These are phyloP conservation scores for Mycena metata DNA, from an alignment of 768 basidiomycete species.

Conservation along the genomic window DNA sequence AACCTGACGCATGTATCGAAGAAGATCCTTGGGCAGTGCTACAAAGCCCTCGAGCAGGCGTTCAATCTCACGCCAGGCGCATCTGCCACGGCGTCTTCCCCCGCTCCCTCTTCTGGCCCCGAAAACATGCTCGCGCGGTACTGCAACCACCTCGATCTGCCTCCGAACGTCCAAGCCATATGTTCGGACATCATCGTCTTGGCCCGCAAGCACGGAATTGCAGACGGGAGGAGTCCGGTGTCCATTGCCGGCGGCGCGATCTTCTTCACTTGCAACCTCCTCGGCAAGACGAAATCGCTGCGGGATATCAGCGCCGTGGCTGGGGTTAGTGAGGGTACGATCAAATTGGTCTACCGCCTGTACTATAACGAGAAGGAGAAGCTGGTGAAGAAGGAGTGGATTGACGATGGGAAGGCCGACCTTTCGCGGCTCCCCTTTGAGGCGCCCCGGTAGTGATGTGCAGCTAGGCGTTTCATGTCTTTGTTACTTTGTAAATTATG, in stretches of 20 bases:
- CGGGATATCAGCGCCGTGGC: slow-evolving; percentile 92
- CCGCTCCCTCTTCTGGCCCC: slow-evolving; percentile 73
- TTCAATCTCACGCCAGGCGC: slow-evolving; percentile 91
- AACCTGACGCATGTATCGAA: slow-evolving; percentile 94
- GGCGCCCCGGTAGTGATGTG: slow-evolving; percentile 9
- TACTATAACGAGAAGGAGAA: slow-evolving; percentile 82
- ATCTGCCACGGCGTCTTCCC: slow-evolving; percentile 61
- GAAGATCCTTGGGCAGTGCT: slow-evolving; percentile 94
- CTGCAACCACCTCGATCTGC: slow-evolving; percentile 92
- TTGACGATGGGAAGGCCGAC: slow-evolving; percentile 83
- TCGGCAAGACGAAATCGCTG: slow-evolving; percentile 80
- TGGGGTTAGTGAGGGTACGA: slow-evolving; percentile 96
- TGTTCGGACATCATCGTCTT: slow-evolving; percentile 86
- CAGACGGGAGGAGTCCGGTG: slow-evolving; percentile 94
- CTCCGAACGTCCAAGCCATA: slow-evolving; percentile 84
- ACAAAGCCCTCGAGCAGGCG: slow-evolving; percentile 88
- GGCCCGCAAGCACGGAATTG: slow-evolving; percentile 87
- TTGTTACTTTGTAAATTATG: slow-evolving; percentile 25
- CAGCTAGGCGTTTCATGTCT: neutral
- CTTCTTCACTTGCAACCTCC: slow-evolving; percentile 89
- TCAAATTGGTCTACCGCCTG: slow-evolving; percentile 88
- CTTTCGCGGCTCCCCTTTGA: slow-evolving; percentile 55
- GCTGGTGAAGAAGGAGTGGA: slow-evolving; percentile 88
- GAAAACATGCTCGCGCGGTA: slow-evolving; percentile 93
- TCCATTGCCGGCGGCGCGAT: slow-evolving; percentile 99